Percentiles rank a stretch among this genome's conserved stretches.
Evolutionary conservation across 257 asterid species (phyloP).

Genomic region (Solanum pinnatisectum): DNA sequence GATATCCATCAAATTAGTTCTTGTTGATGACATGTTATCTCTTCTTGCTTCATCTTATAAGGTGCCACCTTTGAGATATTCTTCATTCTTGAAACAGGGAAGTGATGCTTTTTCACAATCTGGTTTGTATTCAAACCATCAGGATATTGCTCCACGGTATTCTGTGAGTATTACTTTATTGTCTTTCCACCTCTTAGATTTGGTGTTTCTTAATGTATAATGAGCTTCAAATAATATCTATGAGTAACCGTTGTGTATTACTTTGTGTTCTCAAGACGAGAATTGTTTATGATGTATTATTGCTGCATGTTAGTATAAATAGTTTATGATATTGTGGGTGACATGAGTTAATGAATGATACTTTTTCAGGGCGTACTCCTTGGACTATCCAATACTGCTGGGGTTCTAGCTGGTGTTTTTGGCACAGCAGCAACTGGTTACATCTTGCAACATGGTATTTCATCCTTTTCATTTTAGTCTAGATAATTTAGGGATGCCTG

Average conservation of each 20-base stretch:
- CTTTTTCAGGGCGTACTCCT: slow-evolving; percentile 76
- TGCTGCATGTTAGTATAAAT: neutral
- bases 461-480: neutral
- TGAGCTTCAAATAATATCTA: neutral
- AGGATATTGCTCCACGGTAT: slow-evolving; percentile 89
- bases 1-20: neutral
- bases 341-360: neutral
- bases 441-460: slow-evolving; percentile 81
- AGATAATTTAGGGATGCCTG: neutral
- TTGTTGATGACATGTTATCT: neutral
- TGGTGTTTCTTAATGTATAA: neutral
- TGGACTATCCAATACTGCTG: slow-evolving; percentile 88
- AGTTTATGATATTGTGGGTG: neutral
- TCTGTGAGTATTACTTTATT: slow-evolving; percentile 37
- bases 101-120: slow-evolving; percentile 88
- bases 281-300: neutral
- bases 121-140: slow-evolving; percentile 86
- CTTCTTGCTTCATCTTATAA: neutral
- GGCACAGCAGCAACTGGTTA: slow-evolving; percentile 94
- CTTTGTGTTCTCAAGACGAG: neutral
- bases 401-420: slow-evolving; percentile 86
- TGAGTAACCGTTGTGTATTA: neutral
- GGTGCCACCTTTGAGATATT: neutral
- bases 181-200: neutral
- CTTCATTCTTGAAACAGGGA: slow-evolving; percentile 42